Percentiles rank a stretch among this genome's conserved stretches.
Conservation (phyloP, 495 filamentous ascomycete species). For the Aspergillus mulundensis region DNA sequence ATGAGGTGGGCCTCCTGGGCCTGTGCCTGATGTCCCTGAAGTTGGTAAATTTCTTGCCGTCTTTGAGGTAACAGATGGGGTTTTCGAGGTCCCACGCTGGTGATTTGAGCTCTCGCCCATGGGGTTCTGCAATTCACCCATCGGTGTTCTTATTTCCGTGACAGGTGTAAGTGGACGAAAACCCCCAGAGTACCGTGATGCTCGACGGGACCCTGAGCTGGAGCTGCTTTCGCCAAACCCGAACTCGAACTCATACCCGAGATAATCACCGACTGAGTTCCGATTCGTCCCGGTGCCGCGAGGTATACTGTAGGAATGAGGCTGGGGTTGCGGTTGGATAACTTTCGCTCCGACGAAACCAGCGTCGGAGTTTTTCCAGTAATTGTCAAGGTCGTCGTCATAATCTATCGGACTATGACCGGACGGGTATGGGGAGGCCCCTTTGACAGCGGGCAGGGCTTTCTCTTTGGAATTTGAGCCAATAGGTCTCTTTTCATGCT, state of each 20-base stretch:
- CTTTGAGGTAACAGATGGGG: not conserved
- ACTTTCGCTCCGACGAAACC: constrained; percentile 7
- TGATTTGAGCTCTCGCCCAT: not conserved
- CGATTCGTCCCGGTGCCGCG: constrained; percentile 5
- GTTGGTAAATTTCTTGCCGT: constrained; percentile 6
- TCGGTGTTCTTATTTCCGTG: constrained; percentile 22
- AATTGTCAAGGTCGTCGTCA: constrained; percentile 12
- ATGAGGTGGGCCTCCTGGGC: constrained; percentile 3
- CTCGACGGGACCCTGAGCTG: not conserved
- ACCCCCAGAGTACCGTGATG: constrained; percentile 18
- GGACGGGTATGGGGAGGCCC: not conserved
- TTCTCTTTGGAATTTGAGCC: constrained; percentile 11
- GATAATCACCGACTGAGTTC: constrained; percentile 1
- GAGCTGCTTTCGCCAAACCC: constrained; percentile 11
- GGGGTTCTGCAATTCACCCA: constrained; percentile 2
- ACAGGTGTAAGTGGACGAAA: constrained; percentile 24
- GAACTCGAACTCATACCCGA: constrained; percentile 16
- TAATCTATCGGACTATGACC: not conserved
- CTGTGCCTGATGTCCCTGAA: not conserved
- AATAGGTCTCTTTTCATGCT: constrained; percentile 9
- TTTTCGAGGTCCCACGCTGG: no score
- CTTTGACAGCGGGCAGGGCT: constrained; percentile 2
- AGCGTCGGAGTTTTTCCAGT: constrained; percentile 15
- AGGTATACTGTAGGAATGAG: not conserved
- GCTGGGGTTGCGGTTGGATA: constrained; percentile 1